phyloP scores from a whole-genome alignment of 805 yeast genomes.

The Brettanomyces bruxellensis region DNA sequence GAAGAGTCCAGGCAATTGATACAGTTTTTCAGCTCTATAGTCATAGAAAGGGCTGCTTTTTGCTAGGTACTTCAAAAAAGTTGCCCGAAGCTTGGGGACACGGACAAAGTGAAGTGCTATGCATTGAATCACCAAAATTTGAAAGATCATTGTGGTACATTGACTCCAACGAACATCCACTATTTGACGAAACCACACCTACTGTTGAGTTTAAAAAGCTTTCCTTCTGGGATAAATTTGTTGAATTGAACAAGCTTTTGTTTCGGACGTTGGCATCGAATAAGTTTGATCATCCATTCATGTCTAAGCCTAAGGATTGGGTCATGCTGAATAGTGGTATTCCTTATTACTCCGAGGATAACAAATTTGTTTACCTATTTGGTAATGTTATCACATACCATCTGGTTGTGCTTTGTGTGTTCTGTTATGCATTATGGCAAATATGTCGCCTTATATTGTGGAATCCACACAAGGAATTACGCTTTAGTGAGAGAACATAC shows the following conservation, averaged over 20 bases:
- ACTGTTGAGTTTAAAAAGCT: constrained; percentile 23
- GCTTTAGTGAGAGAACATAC: background rate
- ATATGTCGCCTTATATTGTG: constrained; percentile 6
- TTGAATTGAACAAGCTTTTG: constrained; percentile 51
- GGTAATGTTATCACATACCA: constrained; percentile 61
- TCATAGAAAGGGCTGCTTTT: constrained; percentile 54
- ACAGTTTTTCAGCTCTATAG: constrained; percentile 65
- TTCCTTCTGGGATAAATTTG: constrained; percentile 40
- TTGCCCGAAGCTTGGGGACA: constrained; percentile 54
- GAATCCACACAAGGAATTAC: constrained; percentile 12
- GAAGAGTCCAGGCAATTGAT: constrained; percentile 45
- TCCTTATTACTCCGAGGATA: constrained; percentile 40
- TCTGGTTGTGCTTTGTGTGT: constrained; percentile 29
- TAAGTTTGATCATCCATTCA: constrained; percentile 7
- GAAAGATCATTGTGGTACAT: constrained; percentile 67
- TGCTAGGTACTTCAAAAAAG: constrained; percentile 63
- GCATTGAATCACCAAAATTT: constrained; percentile 64
- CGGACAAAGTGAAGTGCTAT: constrained; percentile 91
- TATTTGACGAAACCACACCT: constrained; percentile 26
- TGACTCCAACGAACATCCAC: constrained; percentile 56
- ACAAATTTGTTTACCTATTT: constrained; percentile 39
- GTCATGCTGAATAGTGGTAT: constrained; percentile 51
- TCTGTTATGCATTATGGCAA: constrained; percentile 13
- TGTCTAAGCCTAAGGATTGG: constrained; percentile 46
- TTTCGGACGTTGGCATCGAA: constrained; percentile 39